Conservation (phyloP, 768 basidiomycete genomes). For the Butyriboletus loyo region DNA sequence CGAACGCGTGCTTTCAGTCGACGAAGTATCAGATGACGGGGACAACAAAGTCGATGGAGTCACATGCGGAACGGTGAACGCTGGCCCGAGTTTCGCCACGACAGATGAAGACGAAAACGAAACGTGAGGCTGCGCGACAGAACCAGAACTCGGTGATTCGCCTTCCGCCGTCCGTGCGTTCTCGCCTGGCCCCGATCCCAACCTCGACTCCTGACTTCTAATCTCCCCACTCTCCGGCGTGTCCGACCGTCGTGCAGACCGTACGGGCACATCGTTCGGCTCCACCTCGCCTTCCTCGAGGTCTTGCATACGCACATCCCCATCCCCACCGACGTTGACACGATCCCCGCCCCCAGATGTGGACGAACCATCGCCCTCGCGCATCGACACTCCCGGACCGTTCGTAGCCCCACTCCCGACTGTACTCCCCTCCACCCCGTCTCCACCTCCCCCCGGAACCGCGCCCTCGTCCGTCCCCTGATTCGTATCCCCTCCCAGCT, state of each 20-base stretch:
- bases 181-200: no score
- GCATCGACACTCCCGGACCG: background rate
- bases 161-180: background rate
- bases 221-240: slow-evolving; percentile 21
- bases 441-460: background rate
- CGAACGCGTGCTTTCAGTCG: background rate
- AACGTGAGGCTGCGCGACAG: background rate
- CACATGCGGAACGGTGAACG: background rate
- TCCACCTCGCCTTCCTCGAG: slow-evolving; percentile 18
- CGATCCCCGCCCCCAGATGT: background rate
- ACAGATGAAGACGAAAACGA: background rate
- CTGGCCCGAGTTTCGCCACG: background rate
- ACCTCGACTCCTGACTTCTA: background rate
- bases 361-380: background rate
- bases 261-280: background rate
- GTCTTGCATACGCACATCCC: background rate
- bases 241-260: background rate
- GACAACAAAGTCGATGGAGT: background rate
- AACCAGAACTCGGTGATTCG: background rate
- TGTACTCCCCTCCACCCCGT: background rate
- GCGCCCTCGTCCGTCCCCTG: background rate
- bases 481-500: slow-evolving; percentile 1
- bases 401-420: background rate
- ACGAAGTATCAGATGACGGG: no score
- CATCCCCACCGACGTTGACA: background rate